Percentiles rank a stretch among this genome's conserved stretches.
Evolutionary conservation across 345 rosid genomes (phyloP).

Genomic region (Camelina sativa): DNA sequence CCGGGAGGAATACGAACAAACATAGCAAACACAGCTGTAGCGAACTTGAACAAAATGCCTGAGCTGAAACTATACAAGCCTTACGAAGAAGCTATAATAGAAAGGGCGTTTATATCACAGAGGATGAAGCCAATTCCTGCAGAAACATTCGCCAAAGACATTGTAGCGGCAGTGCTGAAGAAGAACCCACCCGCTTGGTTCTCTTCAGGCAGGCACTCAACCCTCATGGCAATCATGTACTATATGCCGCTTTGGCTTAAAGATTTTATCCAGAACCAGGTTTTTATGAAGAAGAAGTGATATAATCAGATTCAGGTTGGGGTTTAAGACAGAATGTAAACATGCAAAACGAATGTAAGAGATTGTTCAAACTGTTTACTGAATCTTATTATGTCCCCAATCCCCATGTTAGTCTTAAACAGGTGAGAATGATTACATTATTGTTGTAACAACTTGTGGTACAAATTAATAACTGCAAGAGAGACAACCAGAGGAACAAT

Average conservation of each 20-base stretch:
- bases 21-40: slow-evolving; percentile 65
- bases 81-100: slow-evolving; percentile 60
- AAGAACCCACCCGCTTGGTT: slow-evolving; percentile 84
- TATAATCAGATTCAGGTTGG: background rate
- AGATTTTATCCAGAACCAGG: slow-evolving; percentile 60
- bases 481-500: slow-evolving; percentile 33
- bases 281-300: slow-evolving; percentile 53
- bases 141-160: slow-evolving; percentile 70
- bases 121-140: slow-evolving; percentile 61
- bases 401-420: background rate
- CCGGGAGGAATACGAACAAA: slow-evolving; percentile 86
- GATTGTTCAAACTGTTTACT: slow-evolving; percentile 6
- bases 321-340: background rate
- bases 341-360: slow-evolving; percentile 14
- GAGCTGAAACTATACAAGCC: slow-evolving; percentile 82
- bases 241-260: slow-evolving; percentile 67
- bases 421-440: slow-evolving; percentile 31
- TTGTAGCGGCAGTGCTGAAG: slow-evolving; percentile 62
- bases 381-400: background rate
- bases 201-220: slow-evolving; percentile 66
- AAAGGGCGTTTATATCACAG: slow-evolving; percentile 66
- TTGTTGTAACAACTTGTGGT: slow-evolving; percentile 23
- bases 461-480: slow-evolving; percentile 26
- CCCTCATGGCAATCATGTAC: slow-evolving; percentile 54
- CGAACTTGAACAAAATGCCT: slow-evolving; percentile 66